Evolutionary conservation across 805 yeast genomes (phyloP).

Genomic region (Huiozyma sinensis): DNA sequence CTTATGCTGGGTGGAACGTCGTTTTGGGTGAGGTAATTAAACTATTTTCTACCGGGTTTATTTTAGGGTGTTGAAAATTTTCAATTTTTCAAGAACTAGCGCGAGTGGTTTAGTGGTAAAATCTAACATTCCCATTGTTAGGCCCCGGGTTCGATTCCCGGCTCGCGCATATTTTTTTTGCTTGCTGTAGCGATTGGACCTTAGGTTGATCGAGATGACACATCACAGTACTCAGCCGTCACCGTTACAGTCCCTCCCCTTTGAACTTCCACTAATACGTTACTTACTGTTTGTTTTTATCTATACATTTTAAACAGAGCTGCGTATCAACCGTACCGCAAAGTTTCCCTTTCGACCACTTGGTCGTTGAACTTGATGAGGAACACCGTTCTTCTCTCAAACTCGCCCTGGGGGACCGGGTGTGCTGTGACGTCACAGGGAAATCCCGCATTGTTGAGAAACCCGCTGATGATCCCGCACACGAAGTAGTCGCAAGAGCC

Average conservation of each 20-base stretch:
- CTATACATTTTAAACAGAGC: background rate
- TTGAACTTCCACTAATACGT: too few relatives aligned
- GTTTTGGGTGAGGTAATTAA: too few relatives aligned
- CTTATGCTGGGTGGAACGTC: too few relatives aligned
- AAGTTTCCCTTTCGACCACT: constrained; percentile 44
- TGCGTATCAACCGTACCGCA: constrained; percentile 23
- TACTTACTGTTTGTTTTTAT: background rate
- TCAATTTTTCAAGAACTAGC: background rate
- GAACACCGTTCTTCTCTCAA: constrained; percentile 60
- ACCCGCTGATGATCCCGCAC: constrained; percentile 83
- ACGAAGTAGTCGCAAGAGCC: constrained; percentile 68
- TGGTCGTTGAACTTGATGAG: constrained; percentile 57
- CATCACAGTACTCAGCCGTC: too few relatives aligned
- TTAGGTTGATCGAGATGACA: background rate
- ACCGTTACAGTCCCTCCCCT: too few relatives aligned
- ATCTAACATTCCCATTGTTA: constrained; percentile 6
- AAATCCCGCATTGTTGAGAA: constrained; percentile 59
- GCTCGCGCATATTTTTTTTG: constrained; percentile 4
- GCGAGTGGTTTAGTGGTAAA: constrained; percentile 3
- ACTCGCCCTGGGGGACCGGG: constrained; percentile 47
- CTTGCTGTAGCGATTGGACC: too few relatives aligned
- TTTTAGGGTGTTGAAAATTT: too few relatives aligned
- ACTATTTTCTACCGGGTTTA: too few relatives aligned
- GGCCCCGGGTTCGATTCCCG: constrained; percentile 8
- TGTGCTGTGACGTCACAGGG: constrained; percentile 74